Evolutionary conservation across 768 basidiomycete species (phyloP).

Genomic region (Suillus tomentosus): DNA sequence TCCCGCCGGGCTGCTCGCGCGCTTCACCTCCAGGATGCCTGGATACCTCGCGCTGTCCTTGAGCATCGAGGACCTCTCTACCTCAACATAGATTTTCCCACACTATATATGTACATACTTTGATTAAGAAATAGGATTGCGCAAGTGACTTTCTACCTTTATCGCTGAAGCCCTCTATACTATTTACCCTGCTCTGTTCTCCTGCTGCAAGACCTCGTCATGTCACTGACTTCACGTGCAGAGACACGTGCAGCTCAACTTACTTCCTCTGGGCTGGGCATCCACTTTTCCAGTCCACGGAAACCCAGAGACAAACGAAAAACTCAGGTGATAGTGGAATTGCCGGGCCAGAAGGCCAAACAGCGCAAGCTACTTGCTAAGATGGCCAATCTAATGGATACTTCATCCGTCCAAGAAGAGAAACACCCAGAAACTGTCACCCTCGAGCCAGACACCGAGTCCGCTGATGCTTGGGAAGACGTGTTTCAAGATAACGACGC

Average conservation of each 20-base stretch:
- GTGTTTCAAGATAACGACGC: background rate
- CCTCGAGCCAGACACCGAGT: background rate
- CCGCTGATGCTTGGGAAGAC: background rate
- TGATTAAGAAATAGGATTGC: no score
- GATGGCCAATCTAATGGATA: background rate
- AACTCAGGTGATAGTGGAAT: background rate
- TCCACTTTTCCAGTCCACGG: background rate
- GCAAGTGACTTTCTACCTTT: no score
- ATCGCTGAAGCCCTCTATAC: no score
- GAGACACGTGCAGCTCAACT: background rate
- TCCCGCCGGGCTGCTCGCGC: no score
- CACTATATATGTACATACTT: no score
- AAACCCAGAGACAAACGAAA: background rate
- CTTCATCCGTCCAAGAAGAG: background rate
- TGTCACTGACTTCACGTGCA: background rate
- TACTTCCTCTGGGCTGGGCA: background rate
- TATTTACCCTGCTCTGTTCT: no score
- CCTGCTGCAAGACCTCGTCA: no score
- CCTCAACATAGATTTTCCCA: no score
- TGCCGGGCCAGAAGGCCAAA: background rate
- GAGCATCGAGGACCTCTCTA: no score
- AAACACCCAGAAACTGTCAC: background rate
- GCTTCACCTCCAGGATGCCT: no score
- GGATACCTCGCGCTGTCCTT: no score
- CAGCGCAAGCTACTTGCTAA: background rate